Evolutionary conservation across 345 rosid species (phyloP).

Genomic region (Arabidopsis suecica): DNA sequence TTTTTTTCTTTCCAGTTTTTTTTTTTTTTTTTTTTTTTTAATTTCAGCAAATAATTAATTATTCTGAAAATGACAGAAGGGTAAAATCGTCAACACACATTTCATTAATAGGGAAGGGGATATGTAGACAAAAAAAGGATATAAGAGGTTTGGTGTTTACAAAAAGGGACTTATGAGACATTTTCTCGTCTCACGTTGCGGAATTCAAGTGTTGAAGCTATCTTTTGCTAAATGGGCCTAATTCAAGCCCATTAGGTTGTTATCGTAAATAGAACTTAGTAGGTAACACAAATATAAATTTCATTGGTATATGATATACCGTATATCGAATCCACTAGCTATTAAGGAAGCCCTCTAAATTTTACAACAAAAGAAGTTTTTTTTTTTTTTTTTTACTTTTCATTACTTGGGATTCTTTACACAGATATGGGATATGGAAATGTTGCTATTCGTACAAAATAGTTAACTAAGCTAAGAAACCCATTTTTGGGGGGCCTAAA

Average conservation of each 20-base stretch:
- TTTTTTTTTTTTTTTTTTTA: too few relatives aligned
- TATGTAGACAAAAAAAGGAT: too few relatives aligned
- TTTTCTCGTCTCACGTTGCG: conserved; percentile 61
- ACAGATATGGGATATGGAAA: conserved; percentile 17
- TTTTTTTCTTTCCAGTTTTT: too few relatives aligned
- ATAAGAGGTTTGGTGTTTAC: too few relatives aligned
- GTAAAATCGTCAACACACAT: too few relatives aligned
- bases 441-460: conserved; percentile 31
- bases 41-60: too few relatives aligned
- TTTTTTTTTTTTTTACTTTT: conserved; percentile 10
- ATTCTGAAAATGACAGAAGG: too few relatives aligned
- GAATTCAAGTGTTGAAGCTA: conserved; percentile 74
- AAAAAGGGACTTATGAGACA: too few relatives aligned
- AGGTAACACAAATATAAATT: too few relatives aligned
- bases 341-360: background rate
- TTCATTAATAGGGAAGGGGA: too few relatives aligned
- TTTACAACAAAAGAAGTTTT: conserved; percentile 9
- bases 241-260: background rate
- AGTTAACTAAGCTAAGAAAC: conserved; percentile 34
- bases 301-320: too few relatives aligned
- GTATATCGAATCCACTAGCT: too few relatives aligned
- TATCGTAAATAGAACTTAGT: background rate
- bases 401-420: conserved; percentile 32
- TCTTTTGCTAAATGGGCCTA: conserved; percentile 40
- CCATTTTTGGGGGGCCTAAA: conserved; percentile 9